Base-by-base conservation (phyloP, 139 green algal species). In the Klebsormidium nitens region DNA sequence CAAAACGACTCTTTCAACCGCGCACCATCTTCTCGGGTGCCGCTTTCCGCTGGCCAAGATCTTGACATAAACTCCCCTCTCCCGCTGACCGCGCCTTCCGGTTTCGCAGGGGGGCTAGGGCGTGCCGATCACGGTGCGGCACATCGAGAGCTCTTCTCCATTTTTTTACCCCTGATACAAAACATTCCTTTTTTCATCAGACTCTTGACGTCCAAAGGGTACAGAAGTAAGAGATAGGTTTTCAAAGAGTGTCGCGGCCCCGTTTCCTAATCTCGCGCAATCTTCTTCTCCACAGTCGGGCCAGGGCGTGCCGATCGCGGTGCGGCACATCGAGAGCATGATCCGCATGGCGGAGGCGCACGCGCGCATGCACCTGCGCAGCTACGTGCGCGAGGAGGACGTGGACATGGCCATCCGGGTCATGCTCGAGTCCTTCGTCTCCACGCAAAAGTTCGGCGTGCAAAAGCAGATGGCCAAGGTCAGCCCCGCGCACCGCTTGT, bases 291-390 rank as follows among this genome's bases (percentile, higher is more conserved):
- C 26, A 17, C 60, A 44, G 36, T 46, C 38, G 56, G 87, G 87
- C n/a, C 85, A 95, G 47, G 93, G 93, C 75, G 91, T 97, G 87
- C 92, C 93, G 36, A 91, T 98, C 14, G 93, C 93, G 23, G 94
- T 96, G 68, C 88, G 94, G 8, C 94, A 99, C 85, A 72, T 99
- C 47, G 94, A 99, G 87, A 86, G 57, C 37, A 93, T 98, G 77
- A 95, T 99, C 61, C 91, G 95, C 77, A 96, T 99, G 93, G 71
- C 79, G 0, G 95, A 99, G 87, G 88, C 95, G 40, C 86, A 93
- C 36, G 95, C 95, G 0, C 77, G 77, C 58, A 97, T 99, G 91
- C 94, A 97, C 81, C 83, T 99, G 69, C 81, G 92, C 11, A 82
- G 91, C 29, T 86, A 88, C 34, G 94, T 99, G n/a, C 77, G 23